Percentiles rank a stretch among this genome's conserved stretches.
phyloP scores from a whole-genome alignment of 1,139 yeast genomes.

The Yarrowia galli region DNA sequence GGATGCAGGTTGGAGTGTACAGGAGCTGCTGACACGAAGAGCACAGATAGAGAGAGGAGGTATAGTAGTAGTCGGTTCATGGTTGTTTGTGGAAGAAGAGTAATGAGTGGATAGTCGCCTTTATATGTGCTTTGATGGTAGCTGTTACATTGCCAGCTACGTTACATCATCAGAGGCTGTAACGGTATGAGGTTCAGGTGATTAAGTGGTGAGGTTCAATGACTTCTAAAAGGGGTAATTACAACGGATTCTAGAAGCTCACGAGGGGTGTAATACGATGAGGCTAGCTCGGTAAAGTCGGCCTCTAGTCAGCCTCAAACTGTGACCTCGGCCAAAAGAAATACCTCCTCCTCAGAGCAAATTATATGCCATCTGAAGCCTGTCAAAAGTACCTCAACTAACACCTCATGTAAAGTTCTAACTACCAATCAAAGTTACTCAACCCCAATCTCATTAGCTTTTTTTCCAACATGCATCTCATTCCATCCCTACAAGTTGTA shows the following conservation, averaged over 20 bases:
- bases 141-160: too few species aligned
- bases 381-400: neutral
- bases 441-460: neutral
- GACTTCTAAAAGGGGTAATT: neutral
- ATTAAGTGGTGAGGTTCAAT: neutral
- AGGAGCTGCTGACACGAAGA: slow-evolving; percentile 8
- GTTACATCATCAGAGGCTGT: neutral
- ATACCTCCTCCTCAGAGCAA: neutral
- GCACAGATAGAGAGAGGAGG: neutral
- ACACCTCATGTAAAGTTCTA: neutral
- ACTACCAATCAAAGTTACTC: slow-evolving; percentile 1
- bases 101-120: neutral
- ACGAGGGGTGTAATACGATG: neutral
- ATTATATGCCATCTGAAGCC: neutral
- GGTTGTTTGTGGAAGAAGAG: neutral
- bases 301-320: neutral
- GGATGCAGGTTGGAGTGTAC: neutral
- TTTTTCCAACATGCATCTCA: neutral
- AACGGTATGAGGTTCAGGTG: slow-evolving; percentile 8
- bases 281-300: too few species aligned
- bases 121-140: neutral
- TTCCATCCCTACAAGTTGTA: neutral
- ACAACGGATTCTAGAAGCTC: neutral
- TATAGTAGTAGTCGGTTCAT: slow-evolving; percentile 1
- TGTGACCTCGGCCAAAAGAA: too few species aligned